phyloP scores from a whole-genome alignment of 225 moss, liverwort and hornwort species.

The Sphagnum contortum region DNA sequence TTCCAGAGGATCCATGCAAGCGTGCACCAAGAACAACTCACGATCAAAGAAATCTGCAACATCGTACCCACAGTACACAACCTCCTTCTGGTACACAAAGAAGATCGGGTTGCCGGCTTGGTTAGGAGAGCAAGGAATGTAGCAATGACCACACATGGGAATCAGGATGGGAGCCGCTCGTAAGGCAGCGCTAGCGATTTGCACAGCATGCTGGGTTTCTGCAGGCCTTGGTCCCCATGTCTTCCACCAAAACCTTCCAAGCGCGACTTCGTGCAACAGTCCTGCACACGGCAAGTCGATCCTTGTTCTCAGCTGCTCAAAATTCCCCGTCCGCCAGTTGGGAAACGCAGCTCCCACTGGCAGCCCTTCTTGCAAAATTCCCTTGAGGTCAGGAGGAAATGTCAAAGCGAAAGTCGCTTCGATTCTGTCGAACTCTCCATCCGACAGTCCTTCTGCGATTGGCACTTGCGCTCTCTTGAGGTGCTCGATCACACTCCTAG shows the following conservation, averaged over 20 bases:
- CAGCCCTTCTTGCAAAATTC: constrained; percentile 80
- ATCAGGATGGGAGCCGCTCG: constrained; percentile 65
- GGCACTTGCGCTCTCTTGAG: constrained; percentile 59
- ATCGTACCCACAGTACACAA: constrained; percentile 75
- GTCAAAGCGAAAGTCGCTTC: constrained; percentile 76
- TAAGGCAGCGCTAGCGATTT: constrained; percentile 44
- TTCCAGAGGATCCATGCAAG: constrained; percentile 29
- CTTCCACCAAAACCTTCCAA: constrained; percentile 81
- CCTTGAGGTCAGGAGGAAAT: constrained; percentile 85
- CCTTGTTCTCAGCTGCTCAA: constrained; percentile 68
- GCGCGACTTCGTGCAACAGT: constrained; percentile 76
- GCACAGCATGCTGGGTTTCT: constrained; percentile 53
- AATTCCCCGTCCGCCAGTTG: constrained; percentile 70
- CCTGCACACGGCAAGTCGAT: constrained; percentile 77
- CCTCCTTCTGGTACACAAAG: constrained; percentile 72
- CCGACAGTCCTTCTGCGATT: constrained; percentile 70
- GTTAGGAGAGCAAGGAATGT: constrained; percentile 68
- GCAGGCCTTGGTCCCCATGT: constrained; percentile 81
- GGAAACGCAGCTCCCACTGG: constrained; percentile 82
- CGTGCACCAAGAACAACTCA: constrained; percentile 59
- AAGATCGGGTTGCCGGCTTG: constrained; percentile 86
- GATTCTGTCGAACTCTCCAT: constrained; percentile 77
- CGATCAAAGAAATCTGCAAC: constrained; percentile 90
- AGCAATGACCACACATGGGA: constrained; percentile 88
- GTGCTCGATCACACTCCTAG: constrained; percentile 78